Evolutionary conservation across 2,329 filamentous ascomycete genomes (phyloP), one percentile per base, ranked within the genome.

Genomic region (Apiospora koreana): DNA sequence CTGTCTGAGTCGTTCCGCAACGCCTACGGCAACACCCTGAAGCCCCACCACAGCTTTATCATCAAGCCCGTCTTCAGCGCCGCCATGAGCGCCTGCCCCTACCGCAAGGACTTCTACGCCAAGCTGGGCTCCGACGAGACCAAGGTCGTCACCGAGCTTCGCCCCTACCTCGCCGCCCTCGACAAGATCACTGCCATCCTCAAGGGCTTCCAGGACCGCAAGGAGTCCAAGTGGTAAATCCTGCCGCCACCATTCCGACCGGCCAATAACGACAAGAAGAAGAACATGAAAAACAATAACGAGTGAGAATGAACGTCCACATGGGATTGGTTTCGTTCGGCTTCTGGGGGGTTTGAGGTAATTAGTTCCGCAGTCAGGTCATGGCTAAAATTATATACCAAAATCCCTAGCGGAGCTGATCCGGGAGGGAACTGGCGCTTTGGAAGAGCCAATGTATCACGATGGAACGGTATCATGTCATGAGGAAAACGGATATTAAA

Each of bases 11-110:
- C 94, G 65, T 99, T 99, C 92, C 91, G 93, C 77, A 84, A 85
- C 70, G 93, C 95, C 75, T 99, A 99, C 84, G 89, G 88, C 80
- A 86, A 85, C 77, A 98, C 95, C 67, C 92, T 99, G 77, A 97
- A 97, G 86, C 93, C 93, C 35, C 91, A 97, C 86, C 96, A 99
- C 87, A 90, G 87, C 79, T 94, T 97, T 83, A 77, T 98, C 73
- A 85, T 98, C 77, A 97, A 97, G 88, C 94, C 94, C 72, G 87
- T 98, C 79, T 98, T 98, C 88, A 93, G 88, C 76, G 92, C 94
- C 72, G 95, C 95, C 80, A 97, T 99, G 94, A 89, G 89, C 76
- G 95, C 94, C 23, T 95, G 93, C 75, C 96, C 96, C 1, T 97
- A 98, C 87, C 90, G 95, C 76, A 94, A 93, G 81, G 93, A 95